These are phyloP conservation scores for Fusarium abutilonis DNA, from an alignment of 2,329 filamentous ascomycete genomes.

Conservation along the genomic window DNA sequence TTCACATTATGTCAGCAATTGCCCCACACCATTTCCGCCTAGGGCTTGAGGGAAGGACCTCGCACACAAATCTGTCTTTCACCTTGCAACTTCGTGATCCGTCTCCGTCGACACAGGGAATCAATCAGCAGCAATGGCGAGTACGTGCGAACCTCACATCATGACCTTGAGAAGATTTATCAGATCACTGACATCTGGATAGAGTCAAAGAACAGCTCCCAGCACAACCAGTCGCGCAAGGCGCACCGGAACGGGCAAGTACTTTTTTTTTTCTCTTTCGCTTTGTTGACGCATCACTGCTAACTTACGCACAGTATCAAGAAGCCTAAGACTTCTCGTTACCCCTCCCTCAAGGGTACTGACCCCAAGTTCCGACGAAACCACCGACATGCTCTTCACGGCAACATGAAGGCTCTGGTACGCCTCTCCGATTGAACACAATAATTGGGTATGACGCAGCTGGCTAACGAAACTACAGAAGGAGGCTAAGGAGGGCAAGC, in stretches of 20 bases:
- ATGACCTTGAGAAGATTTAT: not conserved
- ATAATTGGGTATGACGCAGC: constrained; percentile 4
- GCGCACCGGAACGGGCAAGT: constrained; percentile 98
- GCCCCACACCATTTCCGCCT: constrained; percentile 37
- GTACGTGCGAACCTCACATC: constrained; percentile 45
- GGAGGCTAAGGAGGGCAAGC: constrained; percentile 96
- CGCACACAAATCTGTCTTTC: constrained; percentile 48
- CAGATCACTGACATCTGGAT: constrained; percentile 42
- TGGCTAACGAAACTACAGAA: constrained; percentile 71
- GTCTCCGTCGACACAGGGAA: constrained; percentile 44
- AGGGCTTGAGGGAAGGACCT: constrained; percentile 43
- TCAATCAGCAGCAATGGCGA: constrained; percentile 54
- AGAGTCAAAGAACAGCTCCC: constrained; percentile 99
- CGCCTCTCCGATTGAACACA: constrained; percentile 48
- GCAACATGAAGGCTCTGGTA: constrained; percentile 98
- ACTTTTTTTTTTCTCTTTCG: constrained; percentile 5
- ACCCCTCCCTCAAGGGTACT: constrained; percentile 97
- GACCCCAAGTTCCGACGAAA: constrained; percentile 99
- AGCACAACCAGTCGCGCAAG: constrained; percentile 99
- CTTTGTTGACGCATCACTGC: constrained; percentile 1
- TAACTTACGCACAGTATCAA: constrained; percentile 80
- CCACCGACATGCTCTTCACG: constrained; percentile 99
- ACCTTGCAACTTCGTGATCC: constrained; percentile 44
- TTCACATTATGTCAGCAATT: constrained; percentile 36
- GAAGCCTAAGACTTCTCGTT: constrained; percentile 99